Evolutionary conservation across 1,284 basidiomycete genomes (phyloP).

Genomic region (Papiliotrema terrestris): DNA sequence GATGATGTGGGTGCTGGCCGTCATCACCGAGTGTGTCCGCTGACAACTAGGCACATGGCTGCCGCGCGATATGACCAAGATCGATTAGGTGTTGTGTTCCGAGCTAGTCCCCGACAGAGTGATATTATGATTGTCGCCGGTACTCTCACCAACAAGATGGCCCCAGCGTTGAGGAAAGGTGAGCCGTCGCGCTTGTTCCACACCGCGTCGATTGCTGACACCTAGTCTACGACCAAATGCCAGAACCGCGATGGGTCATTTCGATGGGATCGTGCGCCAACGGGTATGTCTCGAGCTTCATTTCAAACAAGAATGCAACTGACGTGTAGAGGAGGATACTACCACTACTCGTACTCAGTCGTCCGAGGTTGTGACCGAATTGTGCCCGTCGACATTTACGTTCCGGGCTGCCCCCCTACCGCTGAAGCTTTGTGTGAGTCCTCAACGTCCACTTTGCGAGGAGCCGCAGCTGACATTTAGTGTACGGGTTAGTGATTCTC

Average conservation of each 20-base stretch:
- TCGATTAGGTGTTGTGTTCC: conserved; percentile 94
- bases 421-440: conserved; percentile 56
- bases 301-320: neutral
- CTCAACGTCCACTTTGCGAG: conserved; percentile 44
- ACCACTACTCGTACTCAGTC: conserved; percentile 96
- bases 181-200: conserved; percentile 1
- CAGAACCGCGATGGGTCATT: conserved; percentile 94
- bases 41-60: conserved; percentile 56
- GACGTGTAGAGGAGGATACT: conserved; percentile 71
- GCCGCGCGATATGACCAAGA: conserved; percentile 99
- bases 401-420: conserved; percentile 67
- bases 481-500: neutral
- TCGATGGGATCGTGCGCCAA: conserved; percentile 99
- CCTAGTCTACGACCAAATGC: conserved; percentile 90
- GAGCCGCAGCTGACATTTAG: neutral
- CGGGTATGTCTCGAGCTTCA: conserved; percentile 52
- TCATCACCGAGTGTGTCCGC: neutral
- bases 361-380: conserved; percentile 99
- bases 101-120: conserved; percentile 94
- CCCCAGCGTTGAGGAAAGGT: conserved; percentile 82
- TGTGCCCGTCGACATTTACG: conserved; percentile 96
- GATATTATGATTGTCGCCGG: conserved; percentile 99
- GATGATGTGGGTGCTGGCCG: conserved; percentile 66
- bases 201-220: neutral
- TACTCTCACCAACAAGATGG: conserved; percentile 99